These are phyloP conservation scores for Solanum clarkiae DNA, from an alignment of 257 asterid species.

Conservation along the genomic window DNA sequence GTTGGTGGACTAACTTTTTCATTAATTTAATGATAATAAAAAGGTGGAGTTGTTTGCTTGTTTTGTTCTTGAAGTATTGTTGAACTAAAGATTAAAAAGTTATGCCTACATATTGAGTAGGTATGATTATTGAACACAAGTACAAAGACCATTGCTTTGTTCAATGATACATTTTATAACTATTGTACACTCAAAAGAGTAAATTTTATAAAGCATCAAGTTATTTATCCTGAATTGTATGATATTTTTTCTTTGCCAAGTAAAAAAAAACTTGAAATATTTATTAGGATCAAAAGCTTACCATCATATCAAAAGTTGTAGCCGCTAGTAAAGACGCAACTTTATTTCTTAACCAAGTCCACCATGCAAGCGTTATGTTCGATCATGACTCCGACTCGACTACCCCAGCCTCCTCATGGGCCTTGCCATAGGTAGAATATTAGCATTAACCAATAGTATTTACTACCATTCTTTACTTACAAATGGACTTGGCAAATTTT, in stretches of 20 bases:
- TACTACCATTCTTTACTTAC: neutral
- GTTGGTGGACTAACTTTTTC: constrained; percentile 1
- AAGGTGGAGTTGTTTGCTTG: neutral
- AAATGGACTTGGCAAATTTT: neutral
- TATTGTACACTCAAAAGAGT: neutral
- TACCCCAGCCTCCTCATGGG: no score
- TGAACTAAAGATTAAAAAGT: neutral
- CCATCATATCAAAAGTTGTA: no score
- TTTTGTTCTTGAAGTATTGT: neutral
- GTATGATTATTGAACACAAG: neutral
- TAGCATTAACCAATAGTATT: neutral
- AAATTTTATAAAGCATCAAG: neutral
- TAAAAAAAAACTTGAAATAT: neutral
- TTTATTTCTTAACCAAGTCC: no score
- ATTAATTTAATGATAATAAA: neutral
- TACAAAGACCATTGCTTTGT: neutral
- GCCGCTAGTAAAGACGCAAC: no score
- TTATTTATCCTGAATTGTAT: neutral
- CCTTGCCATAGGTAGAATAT: no score
- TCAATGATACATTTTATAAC: neutral
- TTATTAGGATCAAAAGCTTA: no score
- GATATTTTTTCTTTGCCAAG: neutral
- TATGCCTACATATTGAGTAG: neutral
- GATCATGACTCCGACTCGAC: no score
- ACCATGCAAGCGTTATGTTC: no score